Evolutionary conservation across 108 stramenopile species (phyloP), one percentile per base, ranked within the genome.

Genomic region (Epithemia pelagica): DNA sequence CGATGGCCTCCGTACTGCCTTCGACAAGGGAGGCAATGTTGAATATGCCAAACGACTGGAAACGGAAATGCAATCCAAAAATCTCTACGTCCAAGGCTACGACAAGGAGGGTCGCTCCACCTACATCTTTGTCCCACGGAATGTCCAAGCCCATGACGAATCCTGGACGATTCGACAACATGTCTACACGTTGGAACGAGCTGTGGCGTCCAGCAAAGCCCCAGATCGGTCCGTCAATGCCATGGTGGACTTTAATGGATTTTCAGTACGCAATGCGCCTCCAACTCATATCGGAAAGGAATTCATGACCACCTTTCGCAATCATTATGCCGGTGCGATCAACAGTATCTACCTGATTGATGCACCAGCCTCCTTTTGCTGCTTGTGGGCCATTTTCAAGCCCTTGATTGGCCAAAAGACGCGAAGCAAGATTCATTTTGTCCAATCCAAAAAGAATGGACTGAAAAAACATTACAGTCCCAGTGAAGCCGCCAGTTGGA

Each of bases 181-280:
- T 2, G 15, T 78, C 10, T 78, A 78, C 46, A 68, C 77, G 10
- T 66, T 78, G 62, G 77, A 78, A 66, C 72, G 77, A 24, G 72
- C 77, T 20, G 69, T 78, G 66, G 77, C 77, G 27, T 73, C 67
- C 51, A 53, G 52, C 25, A 27, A 31, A 8, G 22, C 30, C 8
- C 19, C 8, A 5, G 64, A 27, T 21, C 7, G 18, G 10, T 5
- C 21, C 2, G 73, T 78, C 60, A 78, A 78, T 63, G 72, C 72
- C 28, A 68, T 73, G 60, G 77, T 78, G 54, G 72, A 78, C 53
- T 73, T 73, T 73, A 32, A 67, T 23, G 69, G 69, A 3, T 73
- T 78, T 62, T 62, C 68, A 19, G 26, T 67, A 19, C 8, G 51
- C 25, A 52, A 65, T 22, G 19, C 68, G 1, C 77, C 77, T 24